Evolutionary conservation across 169 alveolate species (phyloP), one percentile per base, ranked within the genome.

Genomic region (Hepatocystis sp.): DNA sequence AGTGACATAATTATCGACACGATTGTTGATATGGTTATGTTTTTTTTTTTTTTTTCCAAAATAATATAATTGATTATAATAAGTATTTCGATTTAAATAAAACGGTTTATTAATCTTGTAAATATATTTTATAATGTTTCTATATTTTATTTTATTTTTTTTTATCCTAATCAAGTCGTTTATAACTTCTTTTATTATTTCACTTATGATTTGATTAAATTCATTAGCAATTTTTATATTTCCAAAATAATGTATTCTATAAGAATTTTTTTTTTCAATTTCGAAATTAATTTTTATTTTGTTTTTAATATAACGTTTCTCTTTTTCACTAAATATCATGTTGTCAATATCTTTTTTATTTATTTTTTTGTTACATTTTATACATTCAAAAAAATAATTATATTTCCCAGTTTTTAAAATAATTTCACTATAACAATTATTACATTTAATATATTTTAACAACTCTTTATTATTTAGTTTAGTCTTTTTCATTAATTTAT

Each of bases 191-290:
- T 19, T 67, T n/a, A 67, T 67, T 7, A 67, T 53, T 40, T 67
- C 85, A 30, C 56, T 67, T 19, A 67, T 40, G 1, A 51, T 51
- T 23, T 13, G 15, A 47, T 67, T 67, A 8, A 53, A 52, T 11
- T 11, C 13, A 23, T 21, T 52, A 17, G 36, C 85, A 46, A 34
- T 32, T 17, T 11, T 13, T 23, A 52, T 15, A 17, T 67, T 52
- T 3, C 85, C 85, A 67, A 67, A 67, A 36, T 17, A 21, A 47
- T 67, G 85, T 34, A 67, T 67, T 15, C 85, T 66, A 28, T 52
- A 67, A 30, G 85, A 67, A 60, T 46, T 3, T 15, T 56, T 23
- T 8, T 52, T 36, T 53, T 67, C 85, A 10, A 67, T 67, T 53
- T 67, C 85, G 21, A 67, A 67, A 11, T 42, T 52, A 42, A 67